Conservation (phyloP, 1,284 basidiomycete genomes). For the Schizophyllum amplum region DNA sequence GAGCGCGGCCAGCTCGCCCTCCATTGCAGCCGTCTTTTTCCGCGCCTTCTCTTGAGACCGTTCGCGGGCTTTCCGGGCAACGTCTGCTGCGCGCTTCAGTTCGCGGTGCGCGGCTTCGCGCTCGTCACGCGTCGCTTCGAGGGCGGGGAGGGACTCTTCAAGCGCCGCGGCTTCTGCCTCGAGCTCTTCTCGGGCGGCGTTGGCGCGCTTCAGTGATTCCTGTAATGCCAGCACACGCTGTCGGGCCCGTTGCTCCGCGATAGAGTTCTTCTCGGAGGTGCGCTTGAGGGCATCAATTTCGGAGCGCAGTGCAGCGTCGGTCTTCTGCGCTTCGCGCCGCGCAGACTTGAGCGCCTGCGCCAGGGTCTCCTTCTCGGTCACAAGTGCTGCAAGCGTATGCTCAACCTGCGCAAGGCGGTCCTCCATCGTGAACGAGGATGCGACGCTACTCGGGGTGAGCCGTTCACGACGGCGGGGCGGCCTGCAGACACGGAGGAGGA, state of each 20-base stretch:
- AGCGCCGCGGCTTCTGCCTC: constrained; percentile 42
- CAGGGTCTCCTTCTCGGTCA: constrained; percentile 52
- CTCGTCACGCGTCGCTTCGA: constrained; percentile 32
- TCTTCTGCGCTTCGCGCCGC: constrained; percentile 66
- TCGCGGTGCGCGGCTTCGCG: constrained; percentile 40
- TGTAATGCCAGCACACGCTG: constrained; percentile 73
- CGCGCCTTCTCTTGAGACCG: constrained; percentile 41
- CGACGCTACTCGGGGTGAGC: constrained; percentile 11
- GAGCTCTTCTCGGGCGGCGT: constrained; percentile 47
- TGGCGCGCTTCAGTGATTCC: constrained; percentile 65
- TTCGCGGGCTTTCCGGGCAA: constrained; percentile 33
- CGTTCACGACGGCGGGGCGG: constrained; percentile 8
- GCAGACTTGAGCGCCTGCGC: constrained; percentile 56
- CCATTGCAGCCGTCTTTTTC: constrained; percentile 49
- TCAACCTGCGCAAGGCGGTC: constrained; percentile 56
- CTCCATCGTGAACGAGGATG: constrained; percentile 35
- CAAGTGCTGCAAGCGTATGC: constrained; percentile 45
- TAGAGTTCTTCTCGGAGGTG: constrained; percentile 59
- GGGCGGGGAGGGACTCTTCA: constrained; percentile 41
- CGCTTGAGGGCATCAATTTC: constrained; percentile 72
- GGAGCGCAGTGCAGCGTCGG: constrained; percentile 59
- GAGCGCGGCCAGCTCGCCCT: constrained; percentile 33
- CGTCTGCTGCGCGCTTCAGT: constrained; percentile 32
- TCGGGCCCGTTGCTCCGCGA: constrained; percentile 55
- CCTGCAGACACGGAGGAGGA: constrained; percentile 7